Evolutionary conservation across 805 yeast species (phyloP), one percentile per base, ranked within the genome.

Genomic region (Lipomyces yamanashiensis): DNA sequence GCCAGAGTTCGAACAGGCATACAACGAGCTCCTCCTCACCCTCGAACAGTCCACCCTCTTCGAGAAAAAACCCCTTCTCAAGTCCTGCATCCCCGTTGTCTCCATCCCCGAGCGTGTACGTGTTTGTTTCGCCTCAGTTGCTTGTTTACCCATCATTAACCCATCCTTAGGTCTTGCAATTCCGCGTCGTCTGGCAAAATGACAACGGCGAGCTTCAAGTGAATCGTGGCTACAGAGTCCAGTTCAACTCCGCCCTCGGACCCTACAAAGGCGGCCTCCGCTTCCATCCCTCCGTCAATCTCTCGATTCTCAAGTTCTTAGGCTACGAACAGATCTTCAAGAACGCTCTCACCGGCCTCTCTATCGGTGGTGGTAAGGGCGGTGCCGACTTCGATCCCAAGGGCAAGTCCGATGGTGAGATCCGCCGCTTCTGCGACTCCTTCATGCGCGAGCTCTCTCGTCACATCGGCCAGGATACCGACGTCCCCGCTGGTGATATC

Each of bases 291-390:
- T 83, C 96, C 61, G 99, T 93, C 73, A 95, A 92, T 82, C 84
- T 93, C 74, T 91, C 97, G 62, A 90, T 93, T 79, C 85, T 93
- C 77, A 93, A 93, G 83, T 93, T 93, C 81, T 84, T 93, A 76
- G 99, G 98, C 74, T 93, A 90, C 79, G 99, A 93, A 84, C 99
- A 93, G 82, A 92, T 92, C 79, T 95, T 93, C 86, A 93, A 93
- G 86, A 93, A 93, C 77, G 98, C 99, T 58, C 84, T 93, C 75
- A 93, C 99, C 73, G 98, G 98, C 75, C 85, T 92, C 74, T 85
- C 87, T 85, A 92, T 93, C 89, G 99, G 99, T 78, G 99, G 99
- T 83, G 99, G 97, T 81, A 93, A 93, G 80, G 99, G 99, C 85
- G 99, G 99, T 79, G 84, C 96, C 66, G 97, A 93, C 81, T 95